Evolutionary conservation across 2,329 filamentous ascomycete genomes (phyloP), one percentile per base, ranked within the genome.

Genomic region (Colletotrichum sublineola): DNA sequence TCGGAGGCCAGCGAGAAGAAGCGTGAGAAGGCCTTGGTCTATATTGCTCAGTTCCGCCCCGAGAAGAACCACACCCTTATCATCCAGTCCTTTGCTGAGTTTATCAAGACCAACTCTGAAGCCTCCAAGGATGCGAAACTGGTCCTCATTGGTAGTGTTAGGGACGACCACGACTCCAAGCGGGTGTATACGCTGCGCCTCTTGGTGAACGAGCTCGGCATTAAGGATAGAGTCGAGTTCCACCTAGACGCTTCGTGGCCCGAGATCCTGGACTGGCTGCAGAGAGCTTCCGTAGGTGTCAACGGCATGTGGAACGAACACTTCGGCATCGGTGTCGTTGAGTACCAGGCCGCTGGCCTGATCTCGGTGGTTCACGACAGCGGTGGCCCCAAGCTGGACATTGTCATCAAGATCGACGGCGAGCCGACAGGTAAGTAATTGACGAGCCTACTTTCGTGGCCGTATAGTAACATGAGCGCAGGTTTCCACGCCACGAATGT

Each of bases 231-330:
- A 18, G 95, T 98, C 55, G 90, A 94, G 69, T 99, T 99, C 80
- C 89, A 97, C 74, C 91, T 95, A 68, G 95, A 99, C 80, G 95
- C 94, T 0, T 91, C 93, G 36, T 99, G 96, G 95, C 90, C 93
- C 4, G 90, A 94, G 76, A 94, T 99, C 65, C 86, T 98, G 12
- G 88, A 93, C 42, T 95, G 94, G 89, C 86, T 98, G 73, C 85
- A 90, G 65, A 90, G 86, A 74, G 91, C 93, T 5, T 96, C 91
- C 24, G 89, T 99, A 1, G 96, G 96, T 62, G 95, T 97, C 40
- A 99, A 99, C 77, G 94, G 93, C 78, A 99, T 99, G 96, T 99
- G 96, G 96, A 98, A 98, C 80, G 96, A 99, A 84, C 96, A 99
- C 82, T 99, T 99, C 80, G 96, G 96, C 31, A 99, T 99, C 71